Evolutionary conservation across 2,329 filamentous ascomycete species (phyloP), one percentile per base, ranked within the genome.

Genomic region (Dothideomycetes sp.): DNA sequence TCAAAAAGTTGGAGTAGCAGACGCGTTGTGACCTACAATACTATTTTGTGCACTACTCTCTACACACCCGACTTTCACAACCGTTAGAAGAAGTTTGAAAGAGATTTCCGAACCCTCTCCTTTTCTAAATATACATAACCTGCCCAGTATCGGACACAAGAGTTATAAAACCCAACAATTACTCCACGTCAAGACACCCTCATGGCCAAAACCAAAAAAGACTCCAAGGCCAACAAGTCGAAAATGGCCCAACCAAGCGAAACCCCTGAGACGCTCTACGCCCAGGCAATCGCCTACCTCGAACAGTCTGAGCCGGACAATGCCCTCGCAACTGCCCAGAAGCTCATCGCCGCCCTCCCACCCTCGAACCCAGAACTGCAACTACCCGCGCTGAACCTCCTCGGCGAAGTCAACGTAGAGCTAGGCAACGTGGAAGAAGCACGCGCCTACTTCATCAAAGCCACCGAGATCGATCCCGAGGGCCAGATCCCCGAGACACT

Each of bases 391-490:
- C 64, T 88, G 36, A 84, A 81, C 49, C 65, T 94, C 24, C 71
- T 91, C 16, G 88, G 83, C 40, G 84, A 93, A 52, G 85, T 93
- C 53, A 72, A 78, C 51, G 72, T 94, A 41, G 86, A 94, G 56
- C 63, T 84, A 3, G 88, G 91, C 46, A 84, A 95, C 33, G 70
- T 84, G 39, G 81, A 89, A 38, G 65, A 74, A 12, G 89, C 89
- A 31, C 72, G 81, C 43, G 63, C 69, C 34, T 80, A 77, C 53
- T 94, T 95, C 53, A 59, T 78, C 44, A 70, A 74, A 34, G 86
- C 91, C 0, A 81, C 82, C 29, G 66, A 72, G 39, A 72, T 91
- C 27, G 91, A 98, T 57, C 72, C 79, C 17, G 76, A 88, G 42
- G 91, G 89, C 14, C 62, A 67, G 30, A 65, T 78, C 43, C 73